Evolutionary conservation across 106 monocot genomes (phyloP), one percentile per base, ranked within the genome.

Genomic region (Xerophyta viscosa): DNA sequence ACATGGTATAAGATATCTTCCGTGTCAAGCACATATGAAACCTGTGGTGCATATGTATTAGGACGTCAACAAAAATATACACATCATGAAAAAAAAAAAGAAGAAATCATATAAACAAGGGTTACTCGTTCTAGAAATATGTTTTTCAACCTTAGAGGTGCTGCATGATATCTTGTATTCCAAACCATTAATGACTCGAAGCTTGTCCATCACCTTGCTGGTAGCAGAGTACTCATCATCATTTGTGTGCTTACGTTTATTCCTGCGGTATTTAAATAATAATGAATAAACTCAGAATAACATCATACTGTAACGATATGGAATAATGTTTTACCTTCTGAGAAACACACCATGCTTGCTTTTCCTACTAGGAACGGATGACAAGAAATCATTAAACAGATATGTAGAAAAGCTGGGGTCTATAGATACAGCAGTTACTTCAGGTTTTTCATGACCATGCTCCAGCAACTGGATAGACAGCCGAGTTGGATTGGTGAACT

Each of bases 81-180:
- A n/a, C n/a, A n/a, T n/a, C n/a, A n/a, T n/a, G n/a, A n/a, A n/a
- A n/a, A n/a, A n/a, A n/a, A n/a, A n/a, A n/a, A n/a, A n/a, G n/a
- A n/a, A n/a, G n/a, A n/a, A n/a, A n/a, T n/a, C n/a, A n/a, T n/a
- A n/a, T n/a, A n/a, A n/a, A n/a, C n/a, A n/a, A n/a, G n/a, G n/a
- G n/a, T n/a, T n/a, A n/a, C n/a, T n/a, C n/a, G n/a, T n/a, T n/a
- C n/a, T n/a, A n/a, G n/a, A n/a, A n/a, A n/a, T n/a, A n/a, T n/a
- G n/a, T n/a, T n/a, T 8, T 26, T n/a, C n/a, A n/a, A 98, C 96
- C 89, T 90, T 98, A 20, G 76, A 98, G 17, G 82, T 69, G 56
- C 20, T 74, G 76, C 89, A 78, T 22, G 85, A 76, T 54, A 90
- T 85, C 74, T 98, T 98, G 82, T 82, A 86, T 56, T 98, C 90